Conservation (phyloP, 2,329 filamentous ascomycete species). For the Alternaria ethzedia region DNA sequence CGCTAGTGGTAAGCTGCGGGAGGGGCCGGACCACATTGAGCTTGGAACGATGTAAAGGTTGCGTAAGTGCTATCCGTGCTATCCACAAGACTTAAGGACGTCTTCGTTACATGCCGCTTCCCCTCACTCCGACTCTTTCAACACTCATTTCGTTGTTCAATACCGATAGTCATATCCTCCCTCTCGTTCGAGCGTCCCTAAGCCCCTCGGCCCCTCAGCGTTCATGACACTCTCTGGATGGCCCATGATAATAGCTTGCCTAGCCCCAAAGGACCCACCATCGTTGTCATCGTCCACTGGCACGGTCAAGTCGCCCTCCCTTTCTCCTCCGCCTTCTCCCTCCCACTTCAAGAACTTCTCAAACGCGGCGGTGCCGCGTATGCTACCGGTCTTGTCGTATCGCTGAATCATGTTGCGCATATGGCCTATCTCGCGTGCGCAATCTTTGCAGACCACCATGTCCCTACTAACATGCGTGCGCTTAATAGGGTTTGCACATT, state of each 20-base stretch:
- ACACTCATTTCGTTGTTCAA: neutral
- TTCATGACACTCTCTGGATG: conserved; percentile 25
- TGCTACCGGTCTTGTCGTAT: conserved; percentile 39
- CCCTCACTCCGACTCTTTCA: neutral
- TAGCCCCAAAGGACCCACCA: conserved; percentile 17
- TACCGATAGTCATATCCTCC: conserved; percentile 3
- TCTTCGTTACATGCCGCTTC: neutral
- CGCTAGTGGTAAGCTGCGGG: neutral
- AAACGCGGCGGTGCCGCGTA: conserved; percentile 39
- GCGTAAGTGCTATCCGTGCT: neutral
- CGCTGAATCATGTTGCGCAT: conserved; percentile 41
- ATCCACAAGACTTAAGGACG: neutral
- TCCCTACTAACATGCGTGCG: conserved; percentile 30
- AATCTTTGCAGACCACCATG: conserved; percentile 40
- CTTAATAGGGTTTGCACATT: conserved; percentile 25
- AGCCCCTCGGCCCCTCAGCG: conserved; percentile 15
- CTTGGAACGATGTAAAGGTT: neutral
- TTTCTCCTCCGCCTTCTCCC: conserved; percentile 22
- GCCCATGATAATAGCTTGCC: conserved; percentile 33
- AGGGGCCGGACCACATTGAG: neutral
- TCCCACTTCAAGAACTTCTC: conserved; percentile 38
- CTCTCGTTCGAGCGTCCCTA: conserved; percentile 19
- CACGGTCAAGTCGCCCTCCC: conserved; percentile 30
- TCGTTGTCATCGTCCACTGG: conserved; percentile 23
- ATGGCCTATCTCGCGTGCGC: conserved; percentile 32